phyloP scores from a whole-genome alignment of 176 grass and related monocot genomes.

The Triticum dicoccoides region DNA sequence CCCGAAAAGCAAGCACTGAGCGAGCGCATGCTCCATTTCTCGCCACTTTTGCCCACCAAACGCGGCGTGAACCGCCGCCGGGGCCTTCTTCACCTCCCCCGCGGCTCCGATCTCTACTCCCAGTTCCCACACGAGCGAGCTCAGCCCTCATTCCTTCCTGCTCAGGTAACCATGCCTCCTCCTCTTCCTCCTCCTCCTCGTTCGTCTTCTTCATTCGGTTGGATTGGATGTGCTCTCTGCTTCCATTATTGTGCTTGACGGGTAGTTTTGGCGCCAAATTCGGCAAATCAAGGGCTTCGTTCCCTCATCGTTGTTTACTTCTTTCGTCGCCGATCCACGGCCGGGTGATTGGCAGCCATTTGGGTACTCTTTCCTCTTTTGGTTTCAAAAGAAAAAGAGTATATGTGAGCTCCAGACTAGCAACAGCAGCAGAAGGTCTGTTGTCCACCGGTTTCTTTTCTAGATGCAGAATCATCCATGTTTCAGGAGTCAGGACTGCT shows the following conservation, averaged over 20 bases:
- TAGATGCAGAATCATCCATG: not conserved
- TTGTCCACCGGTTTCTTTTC: not conserved
- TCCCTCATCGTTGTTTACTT: not conserved
- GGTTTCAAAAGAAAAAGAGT: too few species aligned
- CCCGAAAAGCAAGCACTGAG: not conserved
- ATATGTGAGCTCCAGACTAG: not conserved
- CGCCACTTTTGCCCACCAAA: slow-evolving; percentile 22
- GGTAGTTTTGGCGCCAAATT: not conserved
- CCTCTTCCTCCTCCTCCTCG: too few species aligned
- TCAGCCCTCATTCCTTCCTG: not conserved
- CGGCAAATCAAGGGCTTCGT: not conserved
- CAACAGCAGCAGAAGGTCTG: not conserved
- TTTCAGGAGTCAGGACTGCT: not conserved
- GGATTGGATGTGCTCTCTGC: not conserved
- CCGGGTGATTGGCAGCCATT: not conserved
- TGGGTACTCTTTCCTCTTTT: not conserved
- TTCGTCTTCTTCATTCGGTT: not conserved
- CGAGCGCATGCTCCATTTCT: not conserved
- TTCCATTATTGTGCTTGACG: not conserved
- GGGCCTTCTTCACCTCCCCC: not conserved
- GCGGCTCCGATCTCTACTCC: not conserved
- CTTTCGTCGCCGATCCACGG: not conserved
- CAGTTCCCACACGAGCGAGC: not conserved
- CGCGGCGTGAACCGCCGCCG: not conserved
- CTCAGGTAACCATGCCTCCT: slow-evolving; percentile 13